Conservation (phyloP, 768 basidiomycete genomes). For the Suillus americanus region DNA sequence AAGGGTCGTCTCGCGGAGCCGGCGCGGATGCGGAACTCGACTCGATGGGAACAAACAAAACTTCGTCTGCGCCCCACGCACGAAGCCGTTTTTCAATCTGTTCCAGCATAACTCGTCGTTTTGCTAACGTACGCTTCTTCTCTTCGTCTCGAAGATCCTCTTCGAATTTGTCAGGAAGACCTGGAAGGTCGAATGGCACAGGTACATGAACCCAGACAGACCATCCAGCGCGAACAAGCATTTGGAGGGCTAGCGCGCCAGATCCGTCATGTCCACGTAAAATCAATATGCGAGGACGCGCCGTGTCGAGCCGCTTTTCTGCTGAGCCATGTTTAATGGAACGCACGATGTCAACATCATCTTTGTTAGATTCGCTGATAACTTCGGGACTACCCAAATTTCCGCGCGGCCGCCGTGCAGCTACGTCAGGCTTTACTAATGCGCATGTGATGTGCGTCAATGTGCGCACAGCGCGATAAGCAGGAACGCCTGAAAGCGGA, state of each 20-base stretch:
- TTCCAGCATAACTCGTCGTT: conserved; percentile 41
- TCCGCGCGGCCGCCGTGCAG: neutral
- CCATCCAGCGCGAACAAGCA: conserved; percentile 70
- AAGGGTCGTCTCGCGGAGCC: conserved; percentile 18
- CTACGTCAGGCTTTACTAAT: conserved; percentile 16
- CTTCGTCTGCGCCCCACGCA: conserved; percentile 74
- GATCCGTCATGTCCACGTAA: conserved; percentile 72
- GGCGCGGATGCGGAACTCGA: conserved; percentile 20
- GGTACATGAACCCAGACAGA: conserved; percentile 72
- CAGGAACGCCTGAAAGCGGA: conserved; percentile 76
- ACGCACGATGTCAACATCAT: neutral
- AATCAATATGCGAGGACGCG: conserved; percentile 52
- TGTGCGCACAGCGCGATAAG: conserved; percentile 78
- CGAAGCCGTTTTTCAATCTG: conserved; percentile 54
- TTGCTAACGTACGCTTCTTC: conserved; percentile 36
- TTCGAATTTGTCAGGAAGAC: conserved; percentile 34
- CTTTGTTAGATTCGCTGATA: conserved; percentile 16
- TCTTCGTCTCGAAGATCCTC: conserved; percentile 33
- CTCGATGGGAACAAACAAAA: conserved; percentile 54
- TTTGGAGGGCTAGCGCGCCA: conserved; percentile 77
- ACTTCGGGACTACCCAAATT: conserved; percentile 19
- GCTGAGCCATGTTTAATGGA: conserved; percentile 5
- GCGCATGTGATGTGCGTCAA: conserved; percentile 40
- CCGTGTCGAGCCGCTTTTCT: conserved; percentile 13
- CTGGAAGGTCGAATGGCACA: conserved; percentile 33